Evolutionary conservation across 371 early-diverging fungal genomes (phyloP).

Genomic region (Conidiobolus coronatus): DNA sequence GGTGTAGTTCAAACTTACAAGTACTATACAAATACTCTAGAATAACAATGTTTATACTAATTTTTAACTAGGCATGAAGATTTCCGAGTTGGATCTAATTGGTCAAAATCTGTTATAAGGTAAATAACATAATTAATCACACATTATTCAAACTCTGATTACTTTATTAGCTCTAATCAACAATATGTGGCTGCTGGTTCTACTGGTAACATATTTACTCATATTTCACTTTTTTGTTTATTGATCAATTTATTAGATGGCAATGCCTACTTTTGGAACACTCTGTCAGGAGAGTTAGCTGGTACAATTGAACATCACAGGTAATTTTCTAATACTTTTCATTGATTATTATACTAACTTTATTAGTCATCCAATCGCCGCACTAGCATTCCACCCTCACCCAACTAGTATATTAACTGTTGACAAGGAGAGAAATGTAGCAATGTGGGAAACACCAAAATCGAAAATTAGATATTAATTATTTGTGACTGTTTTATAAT

Average conservation of each 20-base stretch:
- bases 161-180: conserved; percentile 50
- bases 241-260: conserved; percentile 3
- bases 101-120: conserved; percentile 69
- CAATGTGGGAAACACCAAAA: not conserved
- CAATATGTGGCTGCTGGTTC: conserved; percentile 62
- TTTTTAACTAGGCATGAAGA: conserved; percentile 29
- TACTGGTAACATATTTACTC: conserved; percentile 25
- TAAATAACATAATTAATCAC: conserved; percentile 10
- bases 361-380: not conserved
- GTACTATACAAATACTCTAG: conserved; percentile 13
- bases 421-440: not conserved
- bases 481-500: too few relatives aligned
- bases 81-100: conserved; percentile 63
- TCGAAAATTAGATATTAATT: too few relatives aligned
- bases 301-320: not conserved
- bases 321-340: not conserved
- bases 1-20: conserved; percentile 37
- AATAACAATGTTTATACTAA: not conserved
- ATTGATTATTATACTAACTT: not conserved
- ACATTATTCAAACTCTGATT: not conserved
- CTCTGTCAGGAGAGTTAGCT: not conserved
- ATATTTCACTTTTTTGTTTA: too few relatives aligned
- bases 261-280: not conserved
- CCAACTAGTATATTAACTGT: not conserved
- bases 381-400: not conserved